These are phyloP conservation scores for Polychaeton citri DNA, from an alignment of 2,329 filamentous ascomycete species.

Conservation along the genomic window DNA sequence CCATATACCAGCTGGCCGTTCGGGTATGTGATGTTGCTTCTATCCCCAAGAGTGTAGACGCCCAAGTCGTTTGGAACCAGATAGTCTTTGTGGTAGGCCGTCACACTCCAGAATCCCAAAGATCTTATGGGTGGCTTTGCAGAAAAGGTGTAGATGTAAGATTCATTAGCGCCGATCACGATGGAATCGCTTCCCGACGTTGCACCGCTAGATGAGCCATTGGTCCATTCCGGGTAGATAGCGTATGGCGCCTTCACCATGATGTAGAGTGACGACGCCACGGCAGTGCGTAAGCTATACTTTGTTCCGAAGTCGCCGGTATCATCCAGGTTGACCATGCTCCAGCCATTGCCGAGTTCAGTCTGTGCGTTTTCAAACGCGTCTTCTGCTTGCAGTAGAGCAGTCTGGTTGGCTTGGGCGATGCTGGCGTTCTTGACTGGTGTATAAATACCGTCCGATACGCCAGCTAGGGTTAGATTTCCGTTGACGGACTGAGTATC, in stretches of 20 bases:
- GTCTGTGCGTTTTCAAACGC: neutral
- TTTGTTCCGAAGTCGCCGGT: slow-evolving; percentile 6
- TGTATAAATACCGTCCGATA: slow-evolving; percentile 3
- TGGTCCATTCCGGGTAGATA: slow-evolving; percentile 8
- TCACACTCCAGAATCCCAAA: slow-evolving; percentile 10
- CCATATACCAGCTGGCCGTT: slow-evolving; percentile 7
- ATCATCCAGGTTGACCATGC: slow-evolving; percentile 1
- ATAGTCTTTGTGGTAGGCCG: slow-evolving; percentile 7
- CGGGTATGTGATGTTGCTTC: slow-evolving; percentile 8
- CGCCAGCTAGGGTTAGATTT: slow-evolving; percentile 3
- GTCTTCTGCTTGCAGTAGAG: neutral
- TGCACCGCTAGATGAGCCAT: slow-evolving; percentile 1
- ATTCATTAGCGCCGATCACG: slow-evolving; percentile 4
- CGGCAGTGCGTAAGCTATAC: slow-evolving; percentile 5
- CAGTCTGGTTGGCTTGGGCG: slow-evolving; percentile 3
- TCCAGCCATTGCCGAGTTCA: slow-evolving; percentile 8
- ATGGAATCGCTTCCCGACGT: neutral
- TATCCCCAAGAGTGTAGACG: slow-evolving; percentile 8
- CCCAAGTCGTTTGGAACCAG: slow-evolving; percentile 7
- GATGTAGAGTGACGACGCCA: slow-evolving; percentile 6
- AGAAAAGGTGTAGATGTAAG: slow-evolving; percentile 10
- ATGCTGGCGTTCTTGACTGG: slow-evolving; percentile 2
- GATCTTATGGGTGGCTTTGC: slow-evolving; percentile 6
- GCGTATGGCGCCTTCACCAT: slow-evolving; percentile 6
- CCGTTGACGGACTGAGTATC: neutral